These are phyloP conservation scores for Talaromyces rugulosus DNA, from an alignment of 2,329 filamentous ascomycete genomes.

Conservation along the genomic window DNA sequence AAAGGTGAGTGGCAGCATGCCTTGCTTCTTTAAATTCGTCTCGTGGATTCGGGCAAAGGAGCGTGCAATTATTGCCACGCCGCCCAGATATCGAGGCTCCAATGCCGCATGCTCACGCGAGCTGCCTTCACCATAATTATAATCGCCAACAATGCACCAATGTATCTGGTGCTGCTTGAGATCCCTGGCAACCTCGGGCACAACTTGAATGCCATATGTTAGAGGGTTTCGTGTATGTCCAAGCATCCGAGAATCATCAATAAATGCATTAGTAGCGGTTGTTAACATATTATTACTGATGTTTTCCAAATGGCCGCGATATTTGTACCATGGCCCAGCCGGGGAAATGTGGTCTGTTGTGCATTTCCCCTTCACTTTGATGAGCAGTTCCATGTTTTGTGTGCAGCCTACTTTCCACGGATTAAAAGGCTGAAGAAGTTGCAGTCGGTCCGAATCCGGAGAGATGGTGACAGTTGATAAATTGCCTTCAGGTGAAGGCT, in stretches of 20 bases:
- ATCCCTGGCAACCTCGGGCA: constrained; percentile 90
- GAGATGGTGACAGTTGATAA: constrained; percentile 75
- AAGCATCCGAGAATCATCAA: constrained; percentile 73
- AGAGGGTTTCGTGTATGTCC: constrained; percentile 14
- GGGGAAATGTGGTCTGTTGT: constrained; percentile 97
- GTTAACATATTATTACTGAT: constrained; percentile 99
- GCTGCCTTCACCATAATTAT: constrained; percentile 98
- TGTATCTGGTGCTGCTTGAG: constrained; percentile 95
- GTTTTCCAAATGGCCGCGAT: constrained; percentile 97
- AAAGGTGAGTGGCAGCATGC: constrained; percentile 98
- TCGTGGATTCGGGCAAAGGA: constrained; percentile 99
- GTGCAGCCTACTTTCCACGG: constrained; percentile 92
- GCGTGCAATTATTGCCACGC: constrained; percentile 91
- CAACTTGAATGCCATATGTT: constrained; percentile 65
- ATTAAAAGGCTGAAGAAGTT: constrained; percentile 80
- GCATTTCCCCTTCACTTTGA: constrained; percentile 94
- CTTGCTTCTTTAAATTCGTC: constrained; percentile 99
- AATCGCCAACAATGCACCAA: constrained; percentile 98
- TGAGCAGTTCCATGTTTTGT: constrained; percentile 77
- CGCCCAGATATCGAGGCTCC: constrained; percentile 94
- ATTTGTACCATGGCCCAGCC: constrained; percentile 96
- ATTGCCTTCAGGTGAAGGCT: constrained; percentile 74
- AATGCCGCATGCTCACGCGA: constrained; percentile 98
- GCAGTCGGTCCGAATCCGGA: constrained; percentile 87
- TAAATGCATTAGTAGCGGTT: constrained; percentile 92